A percentile compares a stretch with the other conserved stretches of the same genome.
These are phyloP conservation scores for Alloteropsis semialata DNA, from an alignment of 176 grass and related monocot genomes.

Conservation along the genomic window DNA sequence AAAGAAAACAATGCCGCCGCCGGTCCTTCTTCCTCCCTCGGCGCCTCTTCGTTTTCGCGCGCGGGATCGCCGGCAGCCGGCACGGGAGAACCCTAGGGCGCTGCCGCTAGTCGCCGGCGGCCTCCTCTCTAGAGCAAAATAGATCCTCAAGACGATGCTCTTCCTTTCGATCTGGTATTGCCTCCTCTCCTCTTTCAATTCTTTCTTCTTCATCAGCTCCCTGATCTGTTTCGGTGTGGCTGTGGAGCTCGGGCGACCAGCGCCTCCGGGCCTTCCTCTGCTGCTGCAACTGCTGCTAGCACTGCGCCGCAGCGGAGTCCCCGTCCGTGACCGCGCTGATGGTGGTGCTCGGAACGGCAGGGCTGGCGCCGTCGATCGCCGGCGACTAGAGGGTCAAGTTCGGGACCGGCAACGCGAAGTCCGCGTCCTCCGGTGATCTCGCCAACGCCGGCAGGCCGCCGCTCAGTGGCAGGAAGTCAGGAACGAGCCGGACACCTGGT, in stretches of 20 bases:
- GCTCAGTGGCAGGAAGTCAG: conserved; percentile 7
- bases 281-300: conserved; percentile 21
- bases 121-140: too few relatives aligned
- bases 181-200: too few relatives aligned
- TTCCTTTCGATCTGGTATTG: too few relatives aligned
- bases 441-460: neutral
- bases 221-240: conserved; percentile 94
- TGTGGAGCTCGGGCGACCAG: conserved; percentile 91
- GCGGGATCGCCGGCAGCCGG: too few relatives aligned
- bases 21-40: too few relatives aligned
- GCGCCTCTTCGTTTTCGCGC: too few relatives aligned
- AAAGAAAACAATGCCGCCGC: too few relatives aligned
- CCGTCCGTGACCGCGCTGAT: conserved; percentile 32
- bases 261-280: conserved; percentile 76
- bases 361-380: conserved; percentile 3
- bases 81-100: too few relatives aligned
- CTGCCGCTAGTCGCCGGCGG: too few relatives aligned
- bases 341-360: conserved; percentile 27
- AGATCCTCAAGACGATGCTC: too few relatives aligned
- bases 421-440: conserved; percentile 7
- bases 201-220: conserved; percentile 90
- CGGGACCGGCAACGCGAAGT: conserved; percentile 4
- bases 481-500: conserved; percentile 32
- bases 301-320: neutral
- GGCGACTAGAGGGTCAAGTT: conserved; percentile 51